Evolutionary conservation across 169 alveolate species (phyloP).

Genomic region (Babesia bovis): DNA sequence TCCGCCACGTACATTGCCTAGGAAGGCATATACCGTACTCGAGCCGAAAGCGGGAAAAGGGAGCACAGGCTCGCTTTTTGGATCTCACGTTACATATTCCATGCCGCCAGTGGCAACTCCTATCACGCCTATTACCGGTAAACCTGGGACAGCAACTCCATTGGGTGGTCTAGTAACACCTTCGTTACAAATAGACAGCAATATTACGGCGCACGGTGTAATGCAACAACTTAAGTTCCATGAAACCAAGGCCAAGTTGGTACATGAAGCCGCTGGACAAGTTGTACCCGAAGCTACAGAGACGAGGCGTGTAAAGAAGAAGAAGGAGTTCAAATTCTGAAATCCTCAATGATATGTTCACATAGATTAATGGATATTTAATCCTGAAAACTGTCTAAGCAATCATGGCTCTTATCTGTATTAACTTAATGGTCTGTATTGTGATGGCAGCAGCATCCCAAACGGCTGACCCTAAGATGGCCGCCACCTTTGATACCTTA

Average conservation of each 20-base stretch:
- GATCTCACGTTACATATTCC: constrained; percentile 62
- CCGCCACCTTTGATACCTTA: not conserved
- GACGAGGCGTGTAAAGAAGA: constrained; percentile 70
- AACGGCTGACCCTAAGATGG: constrained; percentile 12
- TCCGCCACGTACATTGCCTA: constrained; percentile 37
- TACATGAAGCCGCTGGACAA: constrained; percentile 74
- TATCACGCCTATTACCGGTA: constrained; percentile 25
- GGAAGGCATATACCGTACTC: constrained; percentile 66
- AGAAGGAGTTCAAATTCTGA: constrained; percentile 74
- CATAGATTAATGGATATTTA: not conserved
- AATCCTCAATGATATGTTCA: not conserved
- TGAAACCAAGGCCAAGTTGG: constrained; percentile 73
- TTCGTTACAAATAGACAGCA: constrained; percentile 45
- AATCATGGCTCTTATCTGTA: too few species aligned
- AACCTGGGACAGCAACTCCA: constrained; percentile 56
- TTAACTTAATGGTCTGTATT: too few species aligned
- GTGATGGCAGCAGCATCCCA: not conserved
- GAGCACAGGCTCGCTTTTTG: constrained; percentile 51
- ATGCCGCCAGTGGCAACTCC: constrained; percentile 70
- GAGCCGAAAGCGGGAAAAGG: constrained; percentile 46
- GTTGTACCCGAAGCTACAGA: constrained; percentile 58
- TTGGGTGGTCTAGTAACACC: constrained; percentile 65
- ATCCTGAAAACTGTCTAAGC: too few species aligned
- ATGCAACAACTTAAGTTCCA: constrained; percentile 66
- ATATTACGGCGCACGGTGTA: constrained; percentile 49